Evolutionary conservation across 169 alveolate species (phyloP), one percentile per base, ranked within the genome.

Genomic region (Miamiensis avidus): DNA sequence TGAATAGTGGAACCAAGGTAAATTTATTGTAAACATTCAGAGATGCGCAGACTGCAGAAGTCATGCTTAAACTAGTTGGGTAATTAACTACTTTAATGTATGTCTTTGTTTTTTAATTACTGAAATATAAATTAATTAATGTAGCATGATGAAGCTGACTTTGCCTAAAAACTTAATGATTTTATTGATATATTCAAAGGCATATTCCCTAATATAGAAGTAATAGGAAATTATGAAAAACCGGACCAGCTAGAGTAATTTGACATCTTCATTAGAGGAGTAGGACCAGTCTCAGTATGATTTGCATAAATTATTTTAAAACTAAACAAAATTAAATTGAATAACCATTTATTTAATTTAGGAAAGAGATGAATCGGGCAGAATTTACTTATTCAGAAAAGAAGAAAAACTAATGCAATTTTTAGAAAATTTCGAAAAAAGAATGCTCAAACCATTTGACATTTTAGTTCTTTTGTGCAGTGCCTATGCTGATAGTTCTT

Each of bases 221-320:
- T 94, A 26, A 79, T 91, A 65, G 95, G 96, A 16, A 94, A 94
- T 81, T 89, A 89, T 78, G 94, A 92, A 16, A 89, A 89, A n/a
- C 93, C 94, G 25, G 81, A 90, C 28, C 31, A 82, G 30, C 78
- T 91, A 29, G 96, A 93, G 26, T 89, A 88, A 28, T 94, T 94
- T 78, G 96, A 92, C 49, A 93, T 93, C 27, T 94, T 88, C 79
- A 75, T 94, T 25, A 91, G 94, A 89, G 95, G 95, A 32, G 89
- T 92, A 1, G 97, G 97, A 25, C 86, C 91, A 30, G 75, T 31
- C 32, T 69, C 76, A 25, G 34, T 75, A 76, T 81, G 92, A 83
- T 95, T 92, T 83, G 34, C 74, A 6, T 72, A 88, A 49, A 49
- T 49, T 11, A 49, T 11, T 49, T 49, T 49, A 49, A 49, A 49